These are phyloP conservation scores for Staphylotrichum longicolle DNA, from an alignment of 495 filamentous ascomycete genomes.

Conservation along the genomic window DNA sequence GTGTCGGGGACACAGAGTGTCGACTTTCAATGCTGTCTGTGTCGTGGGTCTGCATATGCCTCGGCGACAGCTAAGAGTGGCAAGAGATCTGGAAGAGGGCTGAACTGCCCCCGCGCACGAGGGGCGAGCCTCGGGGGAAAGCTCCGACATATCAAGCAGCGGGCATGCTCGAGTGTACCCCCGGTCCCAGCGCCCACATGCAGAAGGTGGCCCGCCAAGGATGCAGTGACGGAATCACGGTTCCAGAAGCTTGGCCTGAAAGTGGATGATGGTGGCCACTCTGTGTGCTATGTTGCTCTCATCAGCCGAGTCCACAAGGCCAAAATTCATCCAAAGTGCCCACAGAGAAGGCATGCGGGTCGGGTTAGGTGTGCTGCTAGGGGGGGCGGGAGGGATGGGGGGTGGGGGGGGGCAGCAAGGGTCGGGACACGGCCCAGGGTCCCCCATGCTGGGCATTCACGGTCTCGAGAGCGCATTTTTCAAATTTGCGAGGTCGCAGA, in stretches of 20 bases:
- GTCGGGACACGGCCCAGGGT: not conserved
- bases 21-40: too few species aligned
- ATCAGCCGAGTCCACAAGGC: not conserved
- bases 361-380: not conserved
- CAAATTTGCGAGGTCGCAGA: constrained; percentile 11
- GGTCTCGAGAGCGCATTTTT: not conserved
- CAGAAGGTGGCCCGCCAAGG: too few species aligned
- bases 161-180: not conserved
- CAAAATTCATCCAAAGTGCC: not conserved
- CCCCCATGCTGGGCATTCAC: too few species aligned
- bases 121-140: not conserved
- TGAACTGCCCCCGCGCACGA: too few species aligned
- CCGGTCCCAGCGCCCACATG: too few species aligned
- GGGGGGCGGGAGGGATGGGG: not conserved
- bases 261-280: too few species aligned
- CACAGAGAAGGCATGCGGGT: not conserved
- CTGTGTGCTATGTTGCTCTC: not conserved
- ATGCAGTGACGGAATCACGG: too few species aligned
- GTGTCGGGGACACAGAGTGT: too few species aligned
- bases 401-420: not conserved
- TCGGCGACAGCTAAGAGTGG: too few species aligned
- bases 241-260: too few species aligned
- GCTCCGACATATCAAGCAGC: not conserved
- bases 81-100: too few species aligned
- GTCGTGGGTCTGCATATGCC: too few species aligned